Base-by-base conservation (phyloP, 371 early-diverging fungal species). In the Capniomyces stellatus region DNA sequence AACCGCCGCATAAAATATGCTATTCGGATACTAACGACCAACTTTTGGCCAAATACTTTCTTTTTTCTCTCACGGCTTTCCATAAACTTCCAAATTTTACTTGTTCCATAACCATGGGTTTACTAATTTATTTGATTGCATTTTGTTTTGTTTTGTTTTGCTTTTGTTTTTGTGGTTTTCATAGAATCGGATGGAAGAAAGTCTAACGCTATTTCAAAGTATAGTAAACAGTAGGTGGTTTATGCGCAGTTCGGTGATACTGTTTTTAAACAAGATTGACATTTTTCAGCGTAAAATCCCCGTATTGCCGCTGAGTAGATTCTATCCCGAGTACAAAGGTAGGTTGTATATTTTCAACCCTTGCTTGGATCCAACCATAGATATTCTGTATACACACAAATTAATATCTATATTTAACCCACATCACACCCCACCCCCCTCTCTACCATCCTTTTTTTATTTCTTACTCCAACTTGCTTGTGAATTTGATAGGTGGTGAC, bases 201-300 rank as follows among this genome's bases (percentile, higher is more conserved):
- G 92, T 25, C 67, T 94, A 58, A 84, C 87, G 1, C 69, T 95
- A 49, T 95, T 93, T 64, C 89, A 94, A 63, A 89, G 90, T 8
- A 88, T 95, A 64, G 89, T 91, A 67, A 94, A 93, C 67, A 84
- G 84, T 50, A 75, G 86, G 46, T 93, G 95, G 92, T 92, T 95
- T 61, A 72, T 83, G 47, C 82, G 85, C 58, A 93, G 91, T 1
- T 85, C 87, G 25, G 87, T 94, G 53, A 91, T 95, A 64, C 72
- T 95, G 51, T 95, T 95, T 70, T 70, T 95, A 60, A 95, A 95
- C 82, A 95, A 94, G 72, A 87, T 89, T 57, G 96, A 95, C 66
- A 74, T 90, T 29, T 90, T 95, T 74, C 77, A 74, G 58, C 82
- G 84, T 55, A 95, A 95, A 71, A 64, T 94, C 41, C 75, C 75